Evolutionary conservation across 2,329 filamentous ascomycete species (phyloP).

Genomic region (Alternaria alternata): DNA sequence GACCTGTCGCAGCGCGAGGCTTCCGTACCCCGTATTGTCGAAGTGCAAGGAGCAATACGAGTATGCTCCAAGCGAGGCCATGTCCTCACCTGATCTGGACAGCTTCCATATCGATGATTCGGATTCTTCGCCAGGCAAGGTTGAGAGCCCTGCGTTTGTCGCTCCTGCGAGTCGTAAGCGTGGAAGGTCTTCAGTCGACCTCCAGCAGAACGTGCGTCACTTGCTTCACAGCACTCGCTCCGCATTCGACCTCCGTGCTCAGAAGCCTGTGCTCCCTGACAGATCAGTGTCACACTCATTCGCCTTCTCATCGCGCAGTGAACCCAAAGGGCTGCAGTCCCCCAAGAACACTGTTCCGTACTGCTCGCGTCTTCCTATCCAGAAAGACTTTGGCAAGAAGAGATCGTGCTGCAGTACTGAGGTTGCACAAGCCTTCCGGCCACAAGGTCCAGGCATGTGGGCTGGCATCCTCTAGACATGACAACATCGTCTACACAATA

Average conservation of each 20-base stretch:
- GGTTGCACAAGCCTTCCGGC: conserved; percentile 60
- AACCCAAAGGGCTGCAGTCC: conserved; percentile 50
- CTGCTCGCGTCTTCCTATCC: conserved; percentile 53
- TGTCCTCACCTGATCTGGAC: conserved; percentile 51
- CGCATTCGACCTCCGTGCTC: conserved; percentile 50
- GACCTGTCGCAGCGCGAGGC: conserved; percentile 60
- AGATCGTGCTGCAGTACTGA: conserved; percentile 72
- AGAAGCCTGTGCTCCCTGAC: conserved; percentile 47
- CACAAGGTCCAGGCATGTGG: conserved; percentile 72
- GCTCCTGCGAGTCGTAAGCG: conserved; percentile 61
- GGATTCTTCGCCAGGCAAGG: conserved; percentile 38
- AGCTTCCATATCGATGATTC: conserved; percentile 62
- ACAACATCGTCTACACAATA: conserved; percentile 12
- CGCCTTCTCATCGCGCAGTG: conserved; percentile 35
- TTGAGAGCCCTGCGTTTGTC: conserved; percentile 38
- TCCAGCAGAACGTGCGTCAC: conserved; percentile 73
- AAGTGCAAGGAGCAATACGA: conserved; percentile 50
- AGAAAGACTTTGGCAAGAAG: conserved; percentile 64
- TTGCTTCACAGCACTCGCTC: conserved; percentile 59
- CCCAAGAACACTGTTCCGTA: conserved; percentile 52
- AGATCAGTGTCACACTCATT: conserved; percentile 47
- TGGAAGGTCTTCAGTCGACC: conserved; percentile 67
- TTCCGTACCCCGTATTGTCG: conserved; percentile 51
- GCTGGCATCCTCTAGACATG: conserved; percentile 62
- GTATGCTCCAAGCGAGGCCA: conserved; percentile 44